phyloP scores from a whole-genome alignment of 805 yeast species.

The Candida sphagnicola region DNA sequence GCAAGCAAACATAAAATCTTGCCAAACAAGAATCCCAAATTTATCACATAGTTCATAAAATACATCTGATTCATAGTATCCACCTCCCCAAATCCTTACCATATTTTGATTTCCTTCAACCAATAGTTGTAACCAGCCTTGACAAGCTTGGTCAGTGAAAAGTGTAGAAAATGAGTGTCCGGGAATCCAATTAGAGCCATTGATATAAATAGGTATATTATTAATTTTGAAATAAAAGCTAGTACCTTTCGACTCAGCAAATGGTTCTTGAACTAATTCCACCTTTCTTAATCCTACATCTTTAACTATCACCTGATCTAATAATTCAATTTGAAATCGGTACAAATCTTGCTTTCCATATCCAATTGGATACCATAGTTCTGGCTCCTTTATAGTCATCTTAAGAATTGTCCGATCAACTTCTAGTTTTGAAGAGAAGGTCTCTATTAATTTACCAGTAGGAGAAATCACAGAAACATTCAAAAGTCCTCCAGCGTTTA shows the following conservation, averaged over 20 bases:
- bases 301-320: conserved; percentile 12
- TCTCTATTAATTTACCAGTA: conserved; percentile 7
- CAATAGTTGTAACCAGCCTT: conserved; percentile 29
- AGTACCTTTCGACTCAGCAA: conserved; percentile 28
- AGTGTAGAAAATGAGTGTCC: conserved; percentile 37
- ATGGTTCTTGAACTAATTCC: conserved; percentile 35
- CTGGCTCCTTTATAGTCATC: conserved; percentile 20
- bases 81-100: conserved; percentile 51
- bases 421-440: not conserved
- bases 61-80: conserved; percentile 38
- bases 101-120: conserved; percentile 40
- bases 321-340: conserved; percentile 13
- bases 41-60: conserved; percentile 44
- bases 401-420: not conserved
- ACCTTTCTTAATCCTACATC: conserved; percentile 38
- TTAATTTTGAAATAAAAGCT: conserved; percentile 43
- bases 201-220: conserved; percentile 30
- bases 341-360: conserved; percentile 36
- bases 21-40: conserved; percentile 47
- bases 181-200: conserved; percentile 50
- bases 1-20: conserved; percentile 57
- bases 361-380: conserved; percentile 40
- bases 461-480: conserved; percentile 12
- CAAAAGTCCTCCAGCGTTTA: not conserved
- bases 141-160: conserved; percentile 32